These are phyloP conservation scores for Globisporangium camurandrum DNA, from an alignment of 352 stramenopile species.

Conservation along the genomic window DNA sequence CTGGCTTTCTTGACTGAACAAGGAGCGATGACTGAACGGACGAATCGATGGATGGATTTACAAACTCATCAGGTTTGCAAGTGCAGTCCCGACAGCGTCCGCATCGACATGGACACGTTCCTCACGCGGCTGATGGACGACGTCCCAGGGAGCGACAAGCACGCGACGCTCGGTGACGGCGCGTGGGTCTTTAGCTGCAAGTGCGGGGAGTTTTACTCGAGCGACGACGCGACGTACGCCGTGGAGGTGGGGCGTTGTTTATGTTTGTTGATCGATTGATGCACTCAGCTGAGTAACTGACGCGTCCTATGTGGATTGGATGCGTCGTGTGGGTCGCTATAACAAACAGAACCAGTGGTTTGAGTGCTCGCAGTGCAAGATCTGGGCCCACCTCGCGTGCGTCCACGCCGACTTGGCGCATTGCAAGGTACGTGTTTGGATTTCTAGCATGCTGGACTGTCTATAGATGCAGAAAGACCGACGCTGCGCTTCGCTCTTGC, in stretches of 20 bases:
- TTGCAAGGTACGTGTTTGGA: conserved; percentile 14
- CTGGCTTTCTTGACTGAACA: too few species aligned
- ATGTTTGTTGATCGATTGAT: background rate
- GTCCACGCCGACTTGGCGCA: conserved; percentile 37
- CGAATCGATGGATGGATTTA: background rate
- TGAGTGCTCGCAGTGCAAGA: conserved; percentile 70
- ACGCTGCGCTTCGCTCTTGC: background rate
- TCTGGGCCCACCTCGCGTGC: conserved; percentile 70
- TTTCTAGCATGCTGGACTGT: background rate
- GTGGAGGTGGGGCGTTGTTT: conserved; percentile 34
- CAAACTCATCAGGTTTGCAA: conserved; percentile 53
- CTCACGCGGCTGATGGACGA: conserved; percentile 61
- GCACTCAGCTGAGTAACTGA: background rate
- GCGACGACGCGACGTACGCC: conserved; percentile 29
- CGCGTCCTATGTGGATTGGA: background rate
- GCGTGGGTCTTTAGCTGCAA: conserved; percentile 72
- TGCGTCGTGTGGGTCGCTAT: conserved; percentile 1
- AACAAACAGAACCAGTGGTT: conserved; percentile 68
- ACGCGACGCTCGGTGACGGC: conserved; percentile 35
- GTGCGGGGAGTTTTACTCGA: conserved; percentile 62
- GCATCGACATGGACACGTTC: conserved; percentile 84
- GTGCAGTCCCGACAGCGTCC: conserved; percentile 73
- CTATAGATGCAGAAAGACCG: background rate
- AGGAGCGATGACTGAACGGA: background rate
- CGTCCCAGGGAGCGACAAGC: conserved; percentile 10